phyloP scores from a whole-genome alignment of 2,329 filamentous ascomycete species.

The Penicillium brevicompactum region DNA sequence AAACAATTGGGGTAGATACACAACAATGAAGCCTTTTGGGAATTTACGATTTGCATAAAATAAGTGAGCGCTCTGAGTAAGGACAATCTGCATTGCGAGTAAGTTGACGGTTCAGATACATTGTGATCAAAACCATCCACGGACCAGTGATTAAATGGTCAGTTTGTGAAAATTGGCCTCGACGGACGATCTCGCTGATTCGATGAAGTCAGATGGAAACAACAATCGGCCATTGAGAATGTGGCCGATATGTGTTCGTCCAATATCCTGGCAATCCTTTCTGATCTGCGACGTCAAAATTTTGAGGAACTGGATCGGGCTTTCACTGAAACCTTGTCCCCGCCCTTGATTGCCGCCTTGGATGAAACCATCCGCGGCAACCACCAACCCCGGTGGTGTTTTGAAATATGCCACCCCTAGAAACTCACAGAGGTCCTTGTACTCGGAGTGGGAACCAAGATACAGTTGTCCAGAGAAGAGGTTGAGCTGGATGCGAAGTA shows the following conservation, averaged over 20 bases:
- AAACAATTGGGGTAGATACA: not conserved
- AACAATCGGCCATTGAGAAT: conserved; percentile 43
- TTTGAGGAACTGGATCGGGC: conserved; percentile 47
- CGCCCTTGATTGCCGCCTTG: conserved; percentile 13
- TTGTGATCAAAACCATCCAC: not conserved
- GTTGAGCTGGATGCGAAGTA: conserved; percentile 56
- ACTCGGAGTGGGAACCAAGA: conserved; percentile 57
- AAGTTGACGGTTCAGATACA: too few relatives aligned
- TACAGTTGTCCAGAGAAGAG: conserved; percentile 72
- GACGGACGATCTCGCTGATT: not conserved
- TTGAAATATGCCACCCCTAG: conserved; percentile 21
- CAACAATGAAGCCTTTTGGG: not conserved
- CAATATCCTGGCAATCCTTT: conserved; percentile 42
- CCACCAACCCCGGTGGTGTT: conserved; percentile 24
- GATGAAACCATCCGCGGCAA: conserved; percentile 31
- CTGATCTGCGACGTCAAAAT: conserved; percentile 36
- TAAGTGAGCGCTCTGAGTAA: not conserved
- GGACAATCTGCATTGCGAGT: not conserved
- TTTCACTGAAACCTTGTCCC: conserved; percentile 32
- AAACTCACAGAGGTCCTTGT: conserved; percentile 39
- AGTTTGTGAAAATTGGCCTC: not conserved
- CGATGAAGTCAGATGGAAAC: not conserved
- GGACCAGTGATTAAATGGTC: not conserved
- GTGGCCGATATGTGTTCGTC: conserved; percentile 50
- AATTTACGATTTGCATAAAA: not conserved